Conservation (phyloP, 2,329 filamentous ascomycete species). For the Fusarium buharicum region DNA sequence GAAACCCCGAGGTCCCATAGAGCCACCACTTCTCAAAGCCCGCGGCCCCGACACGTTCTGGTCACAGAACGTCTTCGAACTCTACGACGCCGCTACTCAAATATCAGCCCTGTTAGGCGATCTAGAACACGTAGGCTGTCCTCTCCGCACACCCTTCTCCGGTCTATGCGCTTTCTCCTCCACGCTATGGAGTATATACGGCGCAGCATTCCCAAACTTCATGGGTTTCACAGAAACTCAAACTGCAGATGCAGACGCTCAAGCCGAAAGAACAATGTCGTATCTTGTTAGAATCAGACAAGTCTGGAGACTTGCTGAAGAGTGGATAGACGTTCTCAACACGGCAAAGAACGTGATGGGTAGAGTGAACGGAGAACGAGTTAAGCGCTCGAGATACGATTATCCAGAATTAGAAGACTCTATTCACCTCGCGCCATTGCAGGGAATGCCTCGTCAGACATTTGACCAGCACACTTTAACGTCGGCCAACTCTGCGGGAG, state of each 20-base stretch:
- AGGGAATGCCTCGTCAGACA: slow-evolving; percentile 39
- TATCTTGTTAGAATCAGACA: slow-evolving; percentile 29
- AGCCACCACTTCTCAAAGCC: slow-evolving; percentile 37
- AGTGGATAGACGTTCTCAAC: slow-evolving; percentile 42
- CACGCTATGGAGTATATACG: slow-evolving; percentile 33
- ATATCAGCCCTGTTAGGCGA: slow-evolving; percentile 39
- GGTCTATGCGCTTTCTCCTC: slow-evolving; percentile 39
- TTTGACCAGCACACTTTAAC: slow-evolving; percentile 6
- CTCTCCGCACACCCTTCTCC: slow-evolving; percentile 40
- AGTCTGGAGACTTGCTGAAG: slow-evolving; percentile 39
- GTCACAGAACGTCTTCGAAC: slow-evolving; percentile 26
- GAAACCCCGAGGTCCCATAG: slow-evolving; percentile 39
- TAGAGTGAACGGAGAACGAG: slow-evolving; percentile 9
- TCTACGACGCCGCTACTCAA: slow-evolving; percentile 38
- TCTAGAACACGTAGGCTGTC: slow-evolving; percentile 33
- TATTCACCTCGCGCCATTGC: slow-evolving; percentile 39
- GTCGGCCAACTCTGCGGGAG: not conserved
- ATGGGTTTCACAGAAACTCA: slow-evolving; percentile 29
- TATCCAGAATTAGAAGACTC: slow-evolving; percentile 42
- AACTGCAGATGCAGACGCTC: slow-evolving; percentile 9
- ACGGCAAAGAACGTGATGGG: slow-evolving; percentile 37
- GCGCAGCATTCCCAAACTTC: slow-evolving; percentile 34
- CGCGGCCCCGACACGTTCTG: slow-evolving; percentile 36
- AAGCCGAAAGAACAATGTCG: slow-evolving; percentile 28
- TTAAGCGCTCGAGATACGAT: slow-evolving; percentile 41